Percentiles rank a stretch among this genome's conserved stretches.
Conservation (phyloP, 257 asterid genomes). For the Solanum lignicaule region DNA sequence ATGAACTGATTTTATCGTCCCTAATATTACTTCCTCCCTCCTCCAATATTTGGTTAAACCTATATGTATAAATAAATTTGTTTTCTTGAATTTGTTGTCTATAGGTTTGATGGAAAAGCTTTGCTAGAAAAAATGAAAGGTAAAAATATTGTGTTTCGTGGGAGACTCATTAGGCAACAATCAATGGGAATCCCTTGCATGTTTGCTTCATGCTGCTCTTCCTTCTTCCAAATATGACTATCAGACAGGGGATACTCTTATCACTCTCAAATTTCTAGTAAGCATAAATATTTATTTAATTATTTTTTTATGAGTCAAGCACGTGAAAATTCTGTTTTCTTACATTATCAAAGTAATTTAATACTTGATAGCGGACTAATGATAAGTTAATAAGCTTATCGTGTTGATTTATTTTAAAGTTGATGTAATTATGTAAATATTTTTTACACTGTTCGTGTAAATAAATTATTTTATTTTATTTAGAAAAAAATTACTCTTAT, state of each 20-base stretch:
- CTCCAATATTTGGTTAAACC: not conserved
- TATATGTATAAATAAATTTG: not conserved
- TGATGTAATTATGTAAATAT: not conserved
- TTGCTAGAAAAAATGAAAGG: not conserved
- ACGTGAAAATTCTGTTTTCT: not conserved
- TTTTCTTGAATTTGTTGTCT: not conserved
- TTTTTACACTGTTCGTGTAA: too few species aligned
- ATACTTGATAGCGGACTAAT: too few species aligned
- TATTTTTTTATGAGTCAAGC: not conserved
- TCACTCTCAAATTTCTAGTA: constrained; percentile 36
- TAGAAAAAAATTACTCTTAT: too few species aligned
- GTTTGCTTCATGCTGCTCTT: constrained; percentile 40
- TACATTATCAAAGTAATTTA: not conserved
- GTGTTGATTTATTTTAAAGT: too few species aligned
- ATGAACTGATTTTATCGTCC: not conserved
- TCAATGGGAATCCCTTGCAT: constrained; percentile 61
- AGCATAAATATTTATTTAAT: not conserved
- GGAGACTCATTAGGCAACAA: constrained; percentile 60
- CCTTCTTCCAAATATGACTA: constrained; percentile 27
- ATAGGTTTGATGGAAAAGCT: too few species aligned
- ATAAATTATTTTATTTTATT: too few species aligned
- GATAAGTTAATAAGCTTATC: too few species aligned
- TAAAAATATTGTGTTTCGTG: constrained; percentile 22
- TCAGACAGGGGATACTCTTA: constrained; percentile 4
- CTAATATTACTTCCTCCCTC: not conserved